Evolutionary conservation across 1,284 basidiomycete genomes (phyloP).

Genomic region (Cryptococcus jaspeensis): DNA sequence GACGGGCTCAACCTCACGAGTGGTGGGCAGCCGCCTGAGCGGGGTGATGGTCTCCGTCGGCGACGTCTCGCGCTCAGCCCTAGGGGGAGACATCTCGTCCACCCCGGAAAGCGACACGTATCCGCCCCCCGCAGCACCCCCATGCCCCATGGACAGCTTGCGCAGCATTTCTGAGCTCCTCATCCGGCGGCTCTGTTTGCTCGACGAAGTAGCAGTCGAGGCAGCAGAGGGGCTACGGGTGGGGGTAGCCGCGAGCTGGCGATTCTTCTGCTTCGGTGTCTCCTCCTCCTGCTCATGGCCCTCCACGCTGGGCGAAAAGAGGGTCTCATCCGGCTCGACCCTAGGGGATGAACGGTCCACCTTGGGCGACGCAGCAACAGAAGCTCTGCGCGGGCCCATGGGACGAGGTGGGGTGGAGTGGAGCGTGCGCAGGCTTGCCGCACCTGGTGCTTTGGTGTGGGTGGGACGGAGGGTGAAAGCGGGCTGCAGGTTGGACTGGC

Average conservation of each 20-base stretch:
- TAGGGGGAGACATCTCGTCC: slow-evolving; percentile 15
- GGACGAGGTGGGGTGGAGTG: slow-evolving; percentile 17
- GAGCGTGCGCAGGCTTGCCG: slow-evolving; percentile 25
- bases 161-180: slow-evolving; percentile 27
- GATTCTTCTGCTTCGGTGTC: slow-evolving; percentile 5
- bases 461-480: slow-evolving; percentile 32
- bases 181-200: slow-evolving; percentile 4
- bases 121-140: slow-evolving; percentile 20
- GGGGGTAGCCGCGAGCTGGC: slow-evolving; percentile 4
- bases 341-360: slow-evolving; percentile 1
- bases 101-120: slow-evolving; percentile 30
- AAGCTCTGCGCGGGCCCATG: slow-evolving; percentile 11
- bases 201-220: slow-evolving; percentile 16
- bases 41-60: slow-evolving; percentile 9
- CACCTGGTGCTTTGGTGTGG: slow-evolving; percentile 16
- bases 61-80: slow-evolving; percentile 4
- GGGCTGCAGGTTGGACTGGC: slow-evolving; percentile 18
- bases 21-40: slow-evolving; percentile 6
- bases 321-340: slow-evolving; percentile 1
- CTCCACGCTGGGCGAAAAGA: background rate
- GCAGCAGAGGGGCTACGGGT: slow-evolving; percentile 12
- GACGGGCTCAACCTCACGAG: background rate
- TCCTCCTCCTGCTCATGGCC: slow-evolving; percentile 1
- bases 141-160: slow-evolving; percentile 17
- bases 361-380: slow-evolving; percentile 2